phyloP scores from a whole-genome alignment of 2,329 filamentous ascomycete species.

The Penicillium hordei region DNA sequence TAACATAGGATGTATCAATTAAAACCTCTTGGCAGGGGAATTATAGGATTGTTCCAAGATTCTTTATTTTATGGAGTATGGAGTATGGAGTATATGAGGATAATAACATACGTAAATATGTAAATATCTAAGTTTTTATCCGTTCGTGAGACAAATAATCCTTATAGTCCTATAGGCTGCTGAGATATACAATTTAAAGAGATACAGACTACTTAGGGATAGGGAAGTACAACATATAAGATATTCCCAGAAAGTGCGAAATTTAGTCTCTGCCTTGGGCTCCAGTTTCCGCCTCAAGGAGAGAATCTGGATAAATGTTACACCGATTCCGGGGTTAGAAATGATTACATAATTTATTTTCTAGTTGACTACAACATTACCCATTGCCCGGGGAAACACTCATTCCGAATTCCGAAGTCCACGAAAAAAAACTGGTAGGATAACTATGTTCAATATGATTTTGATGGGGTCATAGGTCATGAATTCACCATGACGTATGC shows the following conservation, averaged over 20 bases:
- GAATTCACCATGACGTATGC: conserved; percentile 19
- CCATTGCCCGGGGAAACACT: background rate
- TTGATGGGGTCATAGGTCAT: background rate
- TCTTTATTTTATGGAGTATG: background rate
- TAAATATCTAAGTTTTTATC: no score
- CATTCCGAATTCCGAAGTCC: background rate
- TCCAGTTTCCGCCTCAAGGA: background rate
- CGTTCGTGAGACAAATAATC: no score
- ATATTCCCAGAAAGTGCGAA: background rate
- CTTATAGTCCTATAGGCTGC: no score
- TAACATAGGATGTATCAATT: background rate
- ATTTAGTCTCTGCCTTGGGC: background rate
- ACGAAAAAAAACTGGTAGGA: no score
- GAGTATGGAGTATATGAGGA: no score
- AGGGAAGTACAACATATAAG: background rate
- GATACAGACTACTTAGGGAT: background rate
- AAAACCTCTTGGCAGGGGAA: background rate
- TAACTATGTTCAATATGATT: no score
- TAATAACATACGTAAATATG: no score
- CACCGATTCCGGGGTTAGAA: background rate
- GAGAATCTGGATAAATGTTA: background rate
- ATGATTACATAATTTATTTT: background rate
- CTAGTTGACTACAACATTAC: no score
- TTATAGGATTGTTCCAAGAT: background rate
- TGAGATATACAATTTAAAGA: no score